phyloP scores from a whole-genome alignment of 2,329 filamentous ascomycete species.

The Raffaelea ambrosiae region DNA sequence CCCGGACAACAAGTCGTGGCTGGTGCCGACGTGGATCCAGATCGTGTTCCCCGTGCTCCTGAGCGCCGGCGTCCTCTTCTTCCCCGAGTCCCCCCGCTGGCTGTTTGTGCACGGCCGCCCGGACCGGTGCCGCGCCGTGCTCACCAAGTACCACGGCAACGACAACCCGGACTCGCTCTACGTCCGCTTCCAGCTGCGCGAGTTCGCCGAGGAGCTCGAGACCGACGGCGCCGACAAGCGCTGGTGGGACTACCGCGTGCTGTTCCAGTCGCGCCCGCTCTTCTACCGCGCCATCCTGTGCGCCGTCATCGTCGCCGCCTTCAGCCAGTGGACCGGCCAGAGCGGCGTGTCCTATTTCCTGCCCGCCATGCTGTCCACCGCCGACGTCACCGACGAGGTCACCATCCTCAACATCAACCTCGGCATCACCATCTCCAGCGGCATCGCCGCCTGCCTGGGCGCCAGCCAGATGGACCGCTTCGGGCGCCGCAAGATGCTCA shows the following conservation, averaged over 20 bases:
- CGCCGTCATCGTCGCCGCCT: conserved; percentile 31
- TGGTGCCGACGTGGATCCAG: conserved; percentile 9
- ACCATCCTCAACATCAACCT: conserved; percentile 41
- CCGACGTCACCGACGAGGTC: conserved; percentile 37
- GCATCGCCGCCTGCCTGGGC: conserved; percentile 41
- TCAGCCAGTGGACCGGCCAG: conserved; percentile 38
- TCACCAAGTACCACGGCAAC: conserved; percentile 43
- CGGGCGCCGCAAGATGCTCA: conserved; percentile 44
- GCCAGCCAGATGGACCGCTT: conserved; percentile 46
- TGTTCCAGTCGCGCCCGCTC: conserved; percentile 25
- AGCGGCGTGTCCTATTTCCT: conserved; percentile 41
- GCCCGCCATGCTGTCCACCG: conserved; percentile 6
- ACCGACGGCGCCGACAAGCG: conserved; percentile 32
- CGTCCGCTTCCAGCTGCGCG: conserved; percentile 15
- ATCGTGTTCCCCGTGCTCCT: conserved; percentile 22
- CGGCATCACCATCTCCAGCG: conserved; percentile 44
- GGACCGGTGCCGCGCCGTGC: conserved; percentile 12
- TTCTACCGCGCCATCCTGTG: conserved; percentile 33
- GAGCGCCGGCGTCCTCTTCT: conserved; percentile 10
- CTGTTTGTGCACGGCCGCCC: conserved; percentile 16
- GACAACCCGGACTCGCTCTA: conserved; percentile 29
- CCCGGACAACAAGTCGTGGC: conserved; percentile 2
- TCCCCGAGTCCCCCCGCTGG: conserved; percentile 19
- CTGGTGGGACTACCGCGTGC: conserved; percentile 36
- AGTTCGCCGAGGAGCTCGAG: conserved; percentile 21